Percentiles rank a stretch among this genome's conserved stretches.
These are phyloP conservation scores for Neurospora sp. DNA, from an alignment of 495 filamentous ascomycete species.

Conservation along the genomic window DNA sequence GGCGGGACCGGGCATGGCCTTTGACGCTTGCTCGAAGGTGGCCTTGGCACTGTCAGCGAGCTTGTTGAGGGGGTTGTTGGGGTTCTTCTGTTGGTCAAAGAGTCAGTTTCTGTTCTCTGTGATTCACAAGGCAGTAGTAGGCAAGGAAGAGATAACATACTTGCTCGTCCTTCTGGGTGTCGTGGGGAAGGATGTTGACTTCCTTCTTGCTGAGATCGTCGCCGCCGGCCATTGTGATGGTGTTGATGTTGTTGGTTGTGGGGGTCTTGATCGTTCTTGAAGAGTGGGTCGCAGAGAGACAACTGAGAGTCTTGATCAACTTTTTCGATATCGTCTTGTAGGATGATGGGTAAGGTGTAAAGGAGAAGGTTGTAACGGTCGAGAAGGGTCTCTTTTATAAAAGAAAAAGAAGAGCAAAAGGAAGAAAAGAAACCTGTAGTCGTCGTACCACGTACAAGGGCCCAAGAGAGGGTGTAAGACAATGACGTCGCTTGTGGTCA, in stretches of 20 bases:
- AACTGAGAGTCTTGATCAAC: not conserved
- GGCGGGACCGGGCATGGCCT: conserved; percentile 40
- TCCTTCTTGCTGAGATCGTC: not conserved
- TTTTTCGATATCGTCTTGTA: not conserved
- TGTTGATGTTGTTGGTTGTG: not conserved
- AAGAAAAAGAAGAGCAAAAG: not conserved
- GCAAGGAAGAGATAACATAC: not conserved
- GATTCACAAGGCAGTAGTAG: not conserved
- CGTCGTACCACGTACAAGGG: not conserved
- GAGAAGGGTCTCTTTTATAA: not conserved
- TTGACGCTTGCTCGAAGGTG: conserved; percentile 28
- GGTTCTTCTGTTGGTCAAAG: not conserved
- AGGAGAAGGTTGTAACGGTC: not conserved
- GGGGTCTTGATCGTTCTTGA: not conserved
- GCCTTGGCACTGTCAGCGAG: conserved; percentile 16
- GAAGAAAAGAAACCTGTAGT: not conserved
- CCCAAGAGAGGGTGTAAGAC: not conserved
- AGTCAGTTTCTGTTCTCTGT: not conserved
- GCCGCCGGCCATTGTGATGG: not conserved
- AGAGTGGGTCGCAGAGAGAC: not conserved
- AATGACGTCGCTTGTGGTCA: not conserved
- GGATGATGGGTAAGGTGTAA: not conserved
- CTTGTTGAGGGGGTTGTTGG: conserved; percentile 13
- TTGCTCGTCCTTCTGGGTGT: not conserved
- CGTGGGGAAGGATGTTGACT: not conserved